Evolutionary conservation across 768 basidiomycete species (phyloP).

Genomic region (Stropharia rugosoannulata): DNA sequence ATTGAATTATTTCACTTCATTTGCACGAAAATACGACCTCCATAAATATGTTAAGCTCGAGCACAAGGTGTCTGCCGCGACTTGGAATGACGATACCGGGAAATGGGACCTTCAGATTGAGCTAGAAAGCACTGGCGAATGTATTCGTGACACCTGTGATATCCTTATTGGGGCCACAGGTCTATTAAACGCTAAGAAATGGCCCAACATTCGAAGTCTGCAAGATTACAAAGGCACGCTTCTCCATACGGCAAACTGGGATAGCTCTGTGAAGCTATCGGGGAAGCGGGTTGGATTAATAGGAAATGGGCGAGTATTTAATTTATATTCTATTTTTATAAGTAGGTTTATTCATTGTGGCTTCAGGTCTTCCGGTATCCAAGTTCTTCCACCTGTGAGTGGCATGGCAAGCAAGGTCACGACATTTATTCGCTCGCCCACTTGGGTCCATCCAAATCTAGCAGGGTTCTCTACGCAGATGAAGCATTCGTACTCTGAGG

Average conservation of each 20-base stretch:
- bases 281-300: conserved; percentile 16
- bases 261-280: conserved; percentile 11
- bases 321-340: not conserved
- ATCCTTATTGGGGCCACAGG: conserved; percentile 32
- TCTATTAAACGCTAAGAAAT: conserved; percentile 35
- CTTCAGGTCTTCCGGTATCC: conserved; percentile 29
- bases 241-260: conserved; percentile 19
- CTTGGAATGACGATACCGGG: conserved; percentile 24
- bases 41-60: conserved; percentile 26
- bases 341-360: not conserved
- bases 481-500: conserved; percentile 28
- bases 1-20: conserved; percentile 22
- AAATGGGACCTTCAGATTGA: conserved; percentile 26
- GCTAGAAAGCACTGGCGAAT: conserved; percentile 12
- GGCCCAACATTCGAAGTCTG: conserved; percentile 26
- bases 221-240: conserved; percentile 13
- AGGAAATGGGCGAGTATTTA: conserved; percentile 15
- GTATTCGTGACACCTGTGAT: conserved; percentile 23
- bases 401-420: conserved; percentile 31
- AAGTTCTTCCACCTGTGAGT: conserved; percentile 30
- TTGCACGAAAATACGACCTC: conserved; percentile 27
- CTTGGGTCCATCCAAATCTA: conserved; percentile 26
- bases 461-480: conserved; percentile 19
- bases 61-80: conserved; percentile 24
- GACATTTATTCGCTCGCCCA: conserved; percentile 29